Percentiles rank a stretch among this genome's conserved stretches.
phyloP scores from a whole-genome alignment of 2,329 filamentous ascomycete species.

The Cercospora sp. region DNA sequence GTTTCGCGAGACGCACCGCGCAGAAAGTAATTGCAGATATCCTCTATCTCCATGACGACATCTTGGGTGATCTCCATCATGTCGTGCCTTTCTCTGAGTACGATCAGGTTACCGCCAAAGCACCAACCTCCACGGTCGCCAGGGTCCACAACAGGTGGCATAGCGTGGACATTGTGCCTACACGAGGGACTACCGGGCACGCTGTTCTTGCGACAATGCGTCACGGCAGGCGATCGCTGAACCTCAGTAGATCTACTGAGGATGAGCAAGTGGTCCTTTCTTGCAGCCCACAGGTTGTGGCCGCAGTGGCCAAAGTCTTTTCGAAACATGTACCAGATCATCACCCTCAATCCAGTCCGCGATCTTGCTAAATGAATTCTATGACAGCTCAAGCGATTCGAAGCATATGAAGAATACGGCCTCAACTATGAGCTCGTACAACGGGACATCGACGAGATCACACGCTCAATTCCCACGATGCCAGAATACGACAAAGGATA shows the following conservation, averaged over 20 bases:
- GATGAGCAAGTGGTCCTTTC: constrained; percentile 41
- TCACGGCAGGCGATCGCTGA: constrained; percentile 48
- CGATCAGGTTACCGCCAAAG: constrained; percentile 37
- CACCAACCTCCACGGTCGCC: constrained; percentile 16
- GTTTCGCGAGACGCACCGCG: constrained; percentile 33
- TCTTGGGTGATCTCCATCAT: constrained; percentile 72
- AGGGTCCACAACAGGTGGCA: constrained; percentile 51
- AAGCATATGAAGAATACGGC: constrained; percentile 87
- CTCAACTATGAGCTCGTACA: constrained; percentile 86
- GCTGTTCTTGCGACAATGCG: constrained; percentile 33
- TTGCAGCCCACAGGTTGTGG: constrained; percentile 56
- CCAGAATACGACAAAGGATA: constrained; percentile 79
- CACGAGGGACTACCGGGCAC: constrained; percentile 36
- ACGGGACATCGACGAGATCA: constrained; percentile 69
- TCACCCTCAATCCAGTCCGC: constrained; percentile 24
- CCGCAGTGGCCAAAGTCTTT: constrained; percentile 57
- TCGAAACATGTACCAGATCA: constrained; percentile 50
- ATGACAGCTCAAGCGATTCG: constrained; percentile 73
- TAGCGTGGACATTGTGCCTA: constrained; percentile 49
- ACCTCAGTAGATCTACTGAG: constrained; percentile 45
- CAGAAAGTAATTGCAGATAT: constrained; percentile 61
- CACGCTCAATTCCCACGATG: constrained; percentile 71
- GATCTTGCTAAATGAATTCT: constrained; percentile 47
- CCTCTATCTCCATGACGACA: constrained; percentile 76
- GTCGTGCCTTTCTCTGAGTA: constrained; percentile 65